Evolutionary conservation across 1,284 basidiomycete genomes (phyloP).

Genomic region (Ganoderma boninense): DNA sequence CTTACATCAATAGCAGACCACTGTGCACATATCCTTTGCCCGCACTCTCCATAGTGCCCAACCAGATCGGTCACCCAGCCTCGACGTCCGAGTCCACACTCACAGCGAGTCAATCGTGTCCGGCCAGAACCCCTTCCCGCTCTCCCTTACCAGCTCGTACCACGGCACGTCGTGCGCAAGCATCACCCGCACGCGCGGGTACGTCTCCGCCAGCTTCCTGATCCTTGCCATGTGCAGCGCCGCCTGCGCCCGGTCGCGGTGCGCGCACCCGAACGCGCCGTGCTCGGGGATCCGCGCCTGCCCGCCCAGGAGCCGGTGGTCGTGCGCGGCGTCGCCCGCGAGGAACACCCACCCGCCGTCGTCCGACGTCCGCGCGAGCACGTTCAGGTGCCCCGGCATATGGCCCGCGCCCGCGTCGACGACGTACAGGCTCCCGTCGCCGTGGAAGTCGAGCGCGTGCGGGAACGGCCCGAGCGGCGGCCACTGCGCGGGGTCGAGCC

Average conservation of each 20-base stretch:
- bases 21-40: background rate
- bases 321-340: conserved; percentile 64
- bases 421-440: conserved; percentile 64
- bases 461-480: conserved; percentile 53
- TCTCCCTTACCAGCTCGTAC: conserved; percentile 54
- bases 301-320: conserved; percentile 58
- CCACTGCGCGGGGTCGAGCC: conserved; percentile 37
- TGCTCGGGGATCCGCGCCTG: conserved; percentile 49
- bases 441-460: conserved; percentile 58
- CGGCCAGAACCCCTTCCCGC: conserved; percentile 50
- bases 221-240: conserved; percentile 52
- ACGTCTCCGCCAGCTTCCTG: conserved; percentile 44
- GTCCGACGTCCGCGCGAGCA: conserved; percentile 62
- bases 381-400: conserved; percentile 59
- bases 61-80: background rate
- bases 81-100: background rate
- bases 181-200: conserved; percentile 52
- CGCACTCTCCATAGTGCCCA: background rate
- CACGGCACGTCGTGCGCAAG: conserved; percentile 62
- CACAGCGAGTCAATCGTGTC: conserved; percentile 38
- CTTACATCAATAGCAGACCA: background rate
- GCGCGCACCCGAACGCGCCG: conserved; percentile 47
- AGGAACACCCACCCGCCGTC: conserved; percentile 65
- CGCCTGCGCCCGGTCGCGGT: conserved; percentile 51
- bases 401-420: conserved; percentile 62